Base-by-base conservation (phyloP, 2,329 filamentous ascomycete species). In the Penicillium griseofulvum region DNA sequence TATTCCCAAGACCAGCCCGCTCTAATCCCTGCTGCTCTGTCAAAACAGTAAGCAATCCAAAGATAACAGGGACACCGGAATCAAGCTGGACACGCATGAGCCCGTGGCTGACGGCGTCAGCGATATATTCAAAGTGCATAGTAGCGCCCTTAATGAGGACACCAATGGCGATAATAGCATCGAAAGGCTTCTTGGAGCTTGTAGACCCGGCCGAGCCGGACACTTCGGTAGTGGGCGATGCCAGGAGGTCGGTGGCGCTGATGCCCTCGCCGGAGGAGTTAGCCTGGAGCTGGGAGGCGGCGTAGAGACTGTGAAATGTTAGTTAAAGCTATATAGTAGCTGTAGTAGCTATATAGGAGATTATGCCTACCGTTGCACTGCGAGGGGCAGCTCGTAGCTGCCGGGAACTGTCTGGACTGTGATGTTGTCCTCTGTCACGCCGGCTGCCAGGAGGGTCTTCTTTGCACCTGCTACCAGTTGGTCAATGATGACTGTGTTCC, bases 51-150 rank as follows among this genome's bases (percentile, higher is more conserved):
- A 99, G 78, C 65, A 97, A 80, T 14, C 94, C 93, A 74, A 97
- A 96, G 56, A 97, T 84, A 56, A 99, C 88, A 31, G 94, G 94
- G 48, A 96, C 85, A 42, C 90, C 89, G 10, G 86, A 87, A 72
- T 99, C 93, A 52, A 97, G 81, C 74, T 96, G 91, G 56, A 97
- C 87, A 61, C 90, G 87, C 94, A 99, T 99, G 58, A 99, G 81
- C 7, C 91, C 94, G 59, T 96, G 90, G 55, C 87, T 91, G 7
- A 95, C 91, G 38, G 90, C 85, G 62, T 97, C 94, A 39, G 92
- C 84, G 67, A 99, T 99, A 78, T 99, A 97, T 78, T 99, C 94
- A 70, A 99, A 99, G 78, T 99, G 94, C 91, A 97, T 97, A 7
- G 94, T 97, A 77, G 96, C 90, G 73, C 94, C 94, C 80, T 99